These are phyloP conservation scores for Colletotrichum musae DNA, from an alignment of 2,329 filamentous ascomycete genomes.

Conservation along the genomic window DNA sequence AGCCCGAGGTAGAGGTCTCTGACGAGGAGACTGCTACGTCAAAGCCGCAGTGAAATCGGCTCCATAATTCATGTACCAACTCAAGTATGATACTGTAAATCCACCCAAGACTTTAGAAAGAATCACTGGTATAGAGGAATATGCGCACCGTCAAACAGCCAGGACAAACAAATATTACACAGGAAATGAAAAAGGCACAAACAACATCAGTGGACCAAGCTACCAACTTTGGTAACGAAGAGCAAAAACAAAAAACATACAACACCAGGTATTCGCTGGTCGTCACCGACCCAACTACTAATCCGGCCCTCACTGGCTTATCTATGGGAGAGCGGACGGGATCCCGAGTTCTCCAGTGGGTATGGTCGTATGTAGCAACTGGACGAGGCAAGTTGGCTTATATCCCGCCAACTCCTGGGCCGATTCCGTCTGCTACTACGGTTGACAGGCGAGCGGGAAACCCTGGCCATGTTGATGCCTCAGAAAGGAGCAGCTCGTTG, in stretches of 20 bases:
- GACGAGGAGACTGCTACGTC: background rate
- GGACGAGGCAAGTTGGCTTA: no score
- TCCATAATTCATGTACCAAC: background rate
- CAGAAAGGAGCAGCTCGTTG: no score
- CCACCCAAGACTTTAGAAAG: background rate
- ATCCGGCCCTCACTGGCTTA: slow-evolving; percentile 33
- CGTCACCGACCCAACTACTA: slow-evolving; percentile 34
- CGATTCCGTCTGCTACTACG: no score
- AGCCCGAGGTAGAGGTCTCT: background rate
- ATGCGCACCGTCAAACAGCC: background rate
- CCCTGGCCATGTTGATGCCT: background rate
- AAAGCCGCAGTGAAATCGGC: no score
- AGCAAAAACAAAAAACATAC: slow-evolving; percentile 18
- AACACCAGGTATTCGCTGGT: slow-evolving; percentile 23
- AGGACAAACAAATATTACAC: background rate
- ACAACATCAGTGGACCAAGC: background rate
- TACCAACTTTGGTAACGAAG: background rate
- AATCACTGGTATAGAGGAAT: background rate
- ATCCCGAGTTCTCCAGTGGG: slow-evolving; percentile 38
- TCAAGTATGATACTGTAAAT: slow-evolving; percentile 1
- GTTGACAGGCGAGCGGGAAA: background rate
- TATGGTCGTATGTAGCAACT: slow-evolving; percentile 28
- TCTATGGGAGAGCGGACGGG: slow-evolving; percentile 40
- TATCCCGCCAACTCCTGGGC: no score
- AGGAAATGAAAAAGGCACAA: no score